These are phyloP conservation scores for Podospora pseudopauciseta DNA, from an alignment of 495 filamentous ascomycete genomes.

Conservation along the genomic window DNA sequence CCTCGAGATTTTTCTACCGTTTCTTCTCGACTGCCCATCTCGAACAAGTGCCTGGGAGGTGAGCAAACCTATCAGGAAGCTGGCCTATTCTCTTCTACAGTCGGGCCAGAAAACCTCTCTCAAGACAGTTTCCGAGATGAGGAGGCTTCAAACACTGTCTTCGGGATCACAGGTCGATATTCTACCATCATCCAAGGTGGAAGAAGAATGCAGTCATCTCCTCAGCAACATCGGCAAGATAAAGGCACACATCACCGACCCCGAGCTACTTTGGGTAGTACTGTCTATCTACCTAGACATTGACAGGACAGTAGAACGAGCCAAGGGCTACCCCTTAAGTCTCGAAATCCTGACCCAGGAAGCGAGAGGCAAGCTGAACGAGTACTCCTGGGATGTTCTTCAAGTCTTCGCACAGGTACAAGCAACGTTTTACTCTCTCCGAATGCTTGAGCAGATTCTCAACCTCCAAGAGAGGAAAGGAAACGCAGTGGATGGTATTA, in stretches of 20 bases:
- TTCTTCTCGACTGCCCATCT: conserved; percentile 55
- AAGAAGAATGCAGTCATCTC: conserved; percentile 8
- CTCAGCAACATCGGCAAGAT: conserved; percentile 17
- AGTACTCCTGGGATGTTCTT: conserved; percentile 54
- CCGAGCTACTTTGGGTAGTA: conserved; percentile 33
- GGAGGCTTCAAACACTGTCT: conserved; percentile 28
- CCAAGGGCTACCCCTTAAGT: conserved; percentile 28
- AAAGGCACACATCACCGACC: background rate
- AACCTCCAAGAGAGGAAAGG: conserved; percentile 19
- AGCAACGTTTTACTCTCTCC: conserved; percentile 61
- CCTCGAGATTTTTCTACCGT: conserved; percentile 54
- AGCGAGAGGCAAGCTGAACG: conserved; percentile 21
- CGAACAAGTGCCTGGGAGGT: conserved; percentile 62
- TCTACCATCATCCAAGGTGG: conserved; percentile 4
- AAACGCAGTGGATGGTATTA: background rate
- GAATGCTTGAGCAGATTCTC: conserved; percentile 59
- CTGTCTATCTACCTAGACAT: conserved; percentile 45
- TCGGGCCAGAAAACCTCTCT: conserved; percentile 22
- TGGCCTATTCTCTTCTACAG: conserved; percentile 60
- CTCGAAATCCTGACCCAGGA: conserved; percentile 26
- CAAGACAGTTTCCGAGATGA: conserved; percentile 28
- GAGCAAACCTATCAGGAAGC: conserved; percentile 48
- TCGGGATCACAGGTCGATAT: conserved; percentile 21
- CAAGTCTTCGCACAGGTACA: conserved; percentile 63
- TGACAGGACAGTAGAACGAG: conserved; percentile 32